Evolutionary conservation across 225 moss, liverwort and hornwort species (phyloP).

Genomic region (Pseudoscleropodium purum): DNA sequence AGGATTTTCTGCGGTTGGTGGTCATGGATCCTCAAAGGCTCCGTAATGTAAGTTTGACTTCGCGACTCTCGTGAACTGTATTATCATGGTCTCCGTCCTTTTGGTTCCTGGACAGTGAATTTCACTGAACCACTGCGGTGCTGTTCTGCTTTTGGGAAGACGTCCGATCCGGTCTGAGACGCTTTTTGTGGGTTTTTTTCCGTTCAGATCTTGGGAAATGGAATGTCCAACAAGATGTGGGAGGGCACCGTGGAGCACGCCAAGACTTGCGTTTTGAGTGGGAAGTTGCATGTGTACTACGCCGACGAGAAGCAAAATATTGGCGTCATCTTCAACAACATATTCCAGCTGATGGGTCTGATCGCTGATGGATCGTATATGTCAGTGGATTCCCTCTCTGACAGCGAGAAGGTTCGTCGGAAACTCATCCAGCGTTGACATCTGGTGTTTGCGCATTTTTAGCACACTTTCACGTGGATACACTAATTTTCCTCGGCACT

Average conservation of each 20-base stretch:
- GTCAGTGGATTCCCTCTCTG: constrained; percentile 49
- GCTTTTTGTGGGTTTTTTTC: background rate
- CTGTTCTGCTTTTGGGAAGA: background rate
- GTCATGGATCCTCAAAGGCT: constrained; percentile 43
- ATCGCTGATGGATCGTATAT: constrained; percentile 52
- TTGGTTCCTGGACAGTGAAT: background rate
- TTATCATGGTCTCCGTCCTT: background rate
- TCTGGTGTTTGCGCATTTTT: background rate
- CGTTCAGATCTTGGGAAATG: constrained; percentile 37
- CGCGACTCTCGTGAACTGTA: background rate
- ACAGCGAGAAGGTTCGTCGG: constrained; percentile 34
- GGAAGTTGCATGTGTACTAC: constrained; percentile 37
- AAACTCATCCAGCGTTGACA: background rate
- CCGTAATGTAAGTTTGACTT: constrained; percentile 11
- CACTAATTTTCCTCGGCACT: background rate
- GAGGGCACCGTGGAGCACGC: constrained; percentile 47
- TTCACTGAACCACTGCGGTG: background rate
- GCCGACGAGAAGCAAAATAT: constrained; percentile 39
- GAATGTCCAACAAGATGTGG: constrained; percentile 57
- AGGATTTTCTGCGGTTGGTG: constrained; percentile 33
- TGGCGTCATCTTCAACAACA: constrained; percentile 42
- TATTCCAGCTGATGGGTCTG: constrained; percentile 42
- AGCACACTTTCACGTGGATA: background rate
- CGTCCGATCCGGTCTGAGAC: background rate
- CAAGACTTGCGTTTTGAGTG: constrained; percentile 34